Evolutionary conservation across 2,329 filamentous ascomycete species (phyloP), one percentile per base, ranked within the genome.

Genomic region (Phaeophleospora eucalypticola): DNA sequence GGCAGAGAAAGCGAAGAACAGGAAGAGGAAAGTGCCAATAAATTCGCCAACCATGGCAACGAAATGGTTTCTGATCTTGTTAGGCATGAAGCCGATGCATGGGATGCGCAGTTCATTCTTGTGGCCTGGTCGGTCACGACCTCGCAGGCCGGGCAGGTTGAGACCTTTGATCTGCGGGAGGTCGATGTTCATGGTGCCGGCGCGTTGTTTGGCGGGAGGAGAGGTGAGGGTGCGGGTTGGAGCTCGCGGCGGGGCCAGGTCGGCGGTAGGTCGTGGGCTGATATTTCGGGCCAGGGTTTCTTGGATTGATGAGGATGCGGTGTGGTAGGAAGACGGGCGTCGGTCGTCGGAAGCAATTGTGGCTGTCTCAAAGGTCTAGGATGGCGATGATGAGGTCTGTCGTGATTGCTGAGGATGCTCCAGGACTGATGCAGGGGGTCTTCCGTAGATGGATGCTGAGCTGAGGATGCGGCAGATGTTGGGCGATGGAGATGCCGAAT

Each of bases 11-110:
- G 63, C 63, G 54, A 71, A 68, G 60, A 69, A 71, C 17, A 75
- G 61, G 56, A 68, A 75, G 51, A 74, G 65, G 53, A 73, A 51
- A 41, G 52, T 72, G 36, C 71, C 72, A 38, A 69, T 63, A 43
- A 73, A 69, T 44, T 75, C 61, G 44, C 72, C 73, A 15, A 71
- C 46, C 64, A 71, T 71, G 45, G 71, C 69, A 49, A 75, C 64
- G 55, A 74, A 58, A 45, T 75, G 62, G 56, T 73, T 69, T 48
- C 66, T 63, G 33, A 60, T 39, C 44, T 56, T 63, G 51, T 74
- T 73, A 4, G 73, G 70, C 40, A 75, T 61, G 65, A 70, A 73
- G 54, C 63, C 61, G 40, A 70, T 59, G 41, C 65, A 65, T 15
- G 62, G 60, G 3, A 72, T 45, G 16, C 69, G 69, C 36, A 58